phyloP scores from a whole-genome alignment of 2,329 filamentous ascomycete genomes.

The Claviceps africana region DNA sequence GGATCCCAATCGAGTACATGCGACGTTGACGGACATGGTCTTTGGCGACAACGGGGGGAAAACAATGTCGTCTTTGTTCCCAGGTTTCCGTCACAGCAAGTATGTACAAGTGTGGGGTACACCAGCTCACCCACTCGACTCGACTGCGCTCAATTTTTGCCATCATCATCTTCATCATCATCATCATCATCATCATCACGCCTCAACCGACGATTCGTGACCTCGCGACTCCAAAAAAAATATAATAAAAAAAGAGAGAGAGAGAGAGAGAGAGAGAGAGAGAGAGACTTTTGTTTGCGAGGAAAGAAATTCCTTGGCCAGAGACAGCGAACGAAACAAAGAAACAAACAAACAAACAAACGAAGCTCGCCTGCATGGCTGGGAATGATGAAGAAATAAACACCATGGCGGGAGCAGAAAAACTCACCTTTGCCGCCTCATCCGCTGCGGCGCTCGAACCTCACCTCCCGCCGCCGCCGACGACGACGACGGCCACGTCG shows the following conservation, averaged over 20 bases:
- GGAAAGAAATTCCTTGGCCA: no score
- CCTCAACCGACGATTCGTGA: not conserved
- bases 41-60: no score
- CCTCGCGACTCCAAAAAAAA: no score
- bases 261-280: no score
- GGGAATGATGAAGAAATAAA: not conserved
- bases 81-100: not conserved
- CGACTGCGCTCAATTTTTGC: not conserved
- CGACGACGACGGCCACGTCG: not conserved
- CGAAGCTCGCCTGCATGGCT: no score
- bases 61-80: no score
- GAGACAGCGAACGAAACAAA: not conserved
- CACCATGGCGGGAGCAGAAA: slow-evolving; percentile 17
- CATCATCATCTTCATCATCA: no score
- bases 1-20: no score
- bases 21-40: no score
- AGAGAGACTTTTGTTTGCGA: no score
- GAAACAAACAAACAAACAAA: not conserved
- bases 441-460: slow-evolving; percentile 19
- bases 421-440: slow-evolving; percentile 19
- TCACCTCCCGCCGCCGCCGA: slow-evolving; percentile 16
- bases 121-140: not conserved
- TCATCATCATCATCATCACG: not conserved
- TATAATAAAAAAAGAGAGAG: no score
- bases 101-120: no score